Evolutionary conservation across 345 rosid genomes (phyloP), one percentile per base, ranked within the genome.

Genomic region (Lumnitzera littorea): DNA sequence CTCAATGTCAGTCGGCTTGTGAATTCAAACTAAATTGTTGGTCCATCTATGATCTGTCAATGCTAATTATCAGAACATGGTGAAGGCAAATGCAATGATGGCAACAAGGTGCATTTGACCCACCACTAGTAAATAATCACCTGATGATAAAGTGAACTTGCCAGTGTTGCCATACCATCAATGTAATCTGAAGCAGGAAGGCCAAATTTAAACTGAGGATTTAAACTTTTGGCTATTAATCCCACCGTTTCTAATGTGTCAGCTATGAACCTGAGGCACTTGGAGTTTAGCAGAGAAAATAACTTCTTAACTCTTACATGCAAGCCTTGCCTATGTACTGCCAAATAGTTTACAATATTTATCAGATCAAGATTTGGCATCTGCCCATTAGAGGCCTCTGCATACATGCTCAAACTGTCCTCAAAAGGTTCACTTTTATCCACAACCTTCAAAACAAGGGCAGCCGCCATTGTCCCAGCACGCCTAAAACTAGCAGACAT

Each of bases 301-400:
- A 83, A 55, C 67, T 90, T 90, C 78, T 84, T 84, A 65, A 88
- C 84, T 63, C 74, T 76, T 48, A 90, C 96, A 66, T 11, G 82
- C 62, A 84, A 83, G 17, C 99, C 97, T 79, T 90, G 95, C 79
- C 90, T 77, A 61, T 94, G 95, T 24, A 86, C 94, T 13, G 89
- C 95, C 69, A 94, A 74, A 80, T 86, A 90, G 74, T 82, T 86
- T 62, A 88, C 95, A 66, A 90, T 76, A 76, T 94, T 94, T 71
- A 94, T 81, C 63, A 94, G 87, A 66, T 94, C 97, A 53, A 94
- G 85, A 67, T 94, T 94, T 69, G 97, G 97, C 99, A 94, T 94
- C 78, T 88, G 97, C 51, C 96, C 97, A 72, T 94, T 90, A 29
- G 99, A 88, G 62, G 95, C 96, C 80, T 90, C 95, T n/a, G 99